Conservation (phyloP, 257 asterid genomes). For the Solanum arcanum region DNA sequence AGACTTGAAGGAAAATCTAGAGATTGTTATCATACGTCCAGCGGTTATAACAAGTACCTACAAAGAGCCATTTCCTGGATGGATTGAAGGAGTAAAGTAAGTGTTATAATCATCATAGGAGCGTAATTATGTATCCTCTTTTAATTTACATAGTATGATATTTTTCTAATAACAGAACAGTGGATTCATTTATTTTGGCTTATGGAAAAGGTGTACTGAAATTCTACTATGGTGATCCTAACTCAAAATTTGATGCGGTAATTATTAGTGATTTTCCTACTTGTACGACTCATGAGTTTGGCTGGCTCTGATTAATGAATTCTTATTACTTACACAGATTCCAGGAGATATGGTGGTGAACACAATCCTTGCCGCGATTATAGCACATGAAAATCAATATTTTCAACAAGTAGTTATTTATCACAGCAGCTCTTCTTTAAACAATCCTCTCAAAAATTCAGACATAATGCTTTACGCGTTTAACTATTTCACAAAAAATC, state of each 20-base stretch:
- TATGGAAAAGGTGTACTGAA: slow-evolving; percentile 40
- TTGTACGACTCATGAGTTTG: background rate
- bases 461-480: slow-evolving; percentile 1
- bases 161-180: background rate
- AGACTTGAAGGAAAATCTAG: background rate
- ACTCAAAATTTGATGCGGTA: slow-evolving; percentile 34
- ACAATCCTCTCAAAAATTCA: slow-evolving; percentile 23
- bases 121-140: too few species aligned
- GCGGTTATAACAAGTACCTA: slow-evolving; percentile 38
- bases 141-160: background rate
- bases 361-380: background rate
- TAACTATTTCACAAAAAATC: slow-evolving; percentile 19
- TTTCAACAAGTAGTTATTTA: slow-evolving; percentile 14
- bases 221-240: slow-evolving; percentile 32
- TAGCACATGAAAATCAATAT: background rate
- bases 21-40: slow-evolving; percentile 40
- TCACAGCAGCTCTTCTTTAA: slow-evolving; percentile 40
- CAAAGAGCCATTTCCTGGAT: slow-evolving; percentile 23
- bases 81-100: background rate
- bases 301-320: too few species aligned
- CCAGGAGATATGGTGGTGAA: background rate
- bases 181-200: background rate
- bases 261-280: background rate
- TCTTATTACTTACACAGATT: background rate
- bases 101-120: background rate